Percentiles rank a stretch among this genome's conserved stretches.
These are phyloP conservation scores for Coprinellus aureogranulatus DNA, from an alignment of 768 basidiomycete genomes.

Conservation along the genomic window DNA sequence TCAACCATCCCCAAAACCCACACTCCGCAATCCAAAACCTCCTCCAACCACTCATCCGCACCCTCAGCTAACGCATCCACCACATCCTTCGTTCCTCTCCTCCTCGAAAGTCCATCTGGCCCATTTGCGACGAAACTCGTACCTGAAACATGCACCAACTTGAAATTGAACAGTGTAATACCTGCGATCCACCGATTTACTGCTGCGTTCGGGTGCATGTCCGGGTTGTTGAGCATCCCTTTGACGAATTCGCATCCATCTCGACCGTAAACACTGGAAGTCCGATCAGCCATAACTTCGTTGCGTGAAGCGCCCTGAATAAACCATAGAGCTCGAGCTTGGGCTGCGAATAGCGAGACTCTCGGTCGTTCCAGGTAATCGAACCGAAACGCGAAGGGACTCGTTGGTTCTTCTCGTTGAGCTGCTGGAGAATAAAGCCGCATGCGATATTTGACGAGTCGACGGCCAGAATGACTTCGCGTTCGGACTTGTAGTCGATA, in stretches of 20 bases:
- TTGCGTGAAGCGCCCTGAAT: conserved; percentile 17
- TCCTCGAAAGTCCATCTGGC: conserved; percentile 38
- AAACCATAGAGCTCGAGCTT: conserved; percentile 21
- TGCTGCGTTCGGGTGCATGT: conserved; percentile 32
- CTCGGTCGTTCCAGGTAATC: conserved; percentile 2
- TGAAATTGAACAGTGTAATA: conserved; percentile 35
- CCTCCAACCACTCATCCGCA: conserved; percentile 27
- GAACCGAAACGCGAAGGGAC: conserved; percentile 3
- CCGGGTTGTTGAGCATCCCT: conserved; percentile 39
- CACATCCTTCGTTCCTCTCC: conserved; percentile 11
- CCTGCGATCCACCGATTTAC: conserved; percentile 43
- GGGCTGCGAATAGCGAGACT: conserved; percentile 3
- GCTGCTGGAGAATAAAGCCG: conserved; percentile 1
- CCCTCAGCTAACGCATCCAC: conserved; percentile 13
- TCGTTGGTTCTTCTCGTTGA: background rate
- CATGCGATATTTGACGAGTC: conserved; percentile 8
- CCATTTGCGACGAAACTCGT: conserved; percentile 21
- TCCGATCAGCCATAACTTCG: conserved; percentile 23
- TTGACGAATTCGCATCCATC: conserved; percentile 31
- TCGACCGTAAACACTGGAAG: conserved; percentile 25
- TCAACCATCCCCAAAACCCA: background rate
- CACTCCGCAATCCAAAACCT: conserved; percentile 6
- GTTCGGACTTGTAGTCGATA: conserved; percentile 13
- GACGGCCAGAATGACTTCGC: background rate
- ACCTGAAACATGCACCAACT: conserved; percentile 32